A percentile compares a stretch with the other conserved stretches of the same genome.
These are phyloP conservation scores for Pseudogymnoascus sp. DNA, from an alignment of 2,329 filamentous ascomycete species.

Conservation along the genomic window DNA sequence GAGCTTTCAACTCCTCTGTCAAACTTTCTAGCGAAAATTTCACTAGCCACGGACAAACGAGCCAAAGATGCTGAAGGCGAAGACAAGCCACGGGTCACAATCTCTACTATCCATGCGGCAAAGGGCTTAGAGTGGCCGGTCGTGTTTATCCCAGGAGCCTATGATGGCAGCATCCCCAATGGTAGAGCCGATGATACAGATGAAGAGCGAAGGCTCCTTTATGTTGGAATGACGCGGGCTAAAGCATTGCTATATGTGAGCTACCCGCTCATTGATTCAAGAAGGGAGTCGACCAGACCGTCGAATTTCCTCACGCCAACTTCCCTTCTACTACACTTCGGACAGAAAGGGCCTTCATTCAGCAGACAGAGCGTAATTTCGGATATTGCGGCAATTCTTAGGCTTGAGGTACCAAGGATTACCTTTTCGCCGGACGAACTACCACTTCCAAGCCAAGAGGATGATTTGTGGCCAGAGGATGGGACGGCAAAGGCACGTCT, in stretches of 20 bases:
- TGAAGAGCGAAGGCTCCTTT: slow-evolving; percentile 81
- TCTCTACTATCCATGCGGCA: slow-evolving; percentile 92
- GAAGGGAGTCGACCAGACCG: slow-evolving; percentile 52
- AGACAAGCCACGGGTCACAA: slow-evolving; percentile 61
- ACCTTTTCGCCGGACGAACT: slow-evolving; percentile 31
- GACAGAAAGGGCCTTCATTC: slow-evolving; percentile 61
- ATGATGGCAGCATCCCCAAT: slow-evolving; percentile 86
- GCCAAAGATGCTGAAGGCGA: slow-evolving; percentile 50
- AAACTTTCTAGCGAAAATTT: slow-evolving; percentile 81
- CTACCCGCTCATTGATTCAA: slow-evolving; percentile 60
- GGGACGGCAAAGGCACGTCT: slow-evolving; percentile 37
- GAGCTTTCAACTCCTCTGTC: slow-evolving; percentile 58
- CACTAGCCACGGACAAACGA: slow-evolving; percentile 72
- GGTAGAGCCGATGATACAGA: slow-evolving; percentile 69
- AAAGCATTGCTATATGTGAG: slow-evolving; percentile 81
- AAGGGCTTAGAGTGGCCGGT: slow-evolving; percentile 96
- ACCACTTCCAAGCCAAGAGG: slow-evolving; percentile 48
- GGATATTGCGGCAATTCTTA: slow-evolving; percentile 68
- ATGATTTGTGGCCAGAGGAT: slow-evolving; percentile 59
- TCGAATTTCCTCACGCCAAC: slow-evolving; percentile 62
- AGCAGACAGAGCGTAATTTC: slow-evolving; percentile 48
- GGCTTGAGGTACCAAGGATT: slow-evolving; percentile 36
- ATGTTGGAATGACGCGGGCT: slow-evolving; percentile 94
- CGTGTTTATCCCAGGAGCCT: slow-evolving; percentile 85
- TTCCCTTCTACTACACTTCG: slow-evolving; percentile 43